phyloP scores from a whole-genome alignment of 2,329 filamentous ascomycete species.

The Penicillium sp. region DNA sequence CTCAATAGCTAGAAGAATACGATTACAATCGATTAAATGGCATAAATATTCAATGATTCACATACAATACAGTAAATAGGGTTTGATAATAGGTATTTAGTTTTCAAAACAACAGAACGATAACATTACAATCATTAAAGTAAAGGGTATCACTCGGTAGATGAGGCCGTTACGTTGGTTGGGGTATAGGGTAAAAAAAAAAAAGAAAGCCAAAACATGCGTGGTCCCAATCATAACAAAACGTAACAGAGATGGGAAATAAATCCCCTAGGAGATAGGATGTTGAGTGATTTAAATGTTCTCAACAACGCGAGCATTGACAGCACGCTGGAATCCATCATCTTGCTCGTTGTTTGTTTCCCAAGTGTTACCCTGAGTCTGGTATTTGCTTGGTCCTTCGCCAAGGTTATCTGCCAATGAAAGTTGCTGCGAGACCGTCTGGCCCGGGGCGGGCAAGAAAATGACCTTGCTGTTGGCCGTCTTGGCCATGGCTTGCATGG shows the following conservation, averaged over 20 bases:
- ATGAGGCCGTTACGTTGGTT: neutral
- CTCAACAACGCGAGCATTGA: conserved; percentile 79
- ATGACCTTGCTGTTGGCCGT: conserved; percentile 83
- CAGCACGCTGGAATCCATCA: conserved; percentile 71
- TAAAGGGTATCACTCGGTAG: conserved; percentile 3
- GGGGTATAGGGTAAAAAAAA: conserved; percentile 12
- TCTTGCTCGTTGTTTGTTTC: conserved; percentile 24
- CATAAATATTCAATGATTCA: too few relatives aligned
- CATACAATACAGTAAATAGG: too few relatives aligned
- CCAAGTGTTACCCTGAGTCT: conserved; percentile 35
- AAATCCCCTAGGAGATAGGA: neutral
- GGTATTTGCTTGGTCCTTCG: conserved; percentile 53
- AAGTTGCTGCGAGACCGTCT: conserved; percentile 53
- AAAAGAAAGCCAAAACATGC: conserved; percentile 5
- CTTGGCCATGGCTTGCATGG: conserved; percentile 99
- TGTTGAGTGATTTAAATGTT: conserved; percentile 61
- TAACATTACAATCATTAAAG: neutral
- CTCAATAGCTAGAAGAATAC: too few relatives aligned
- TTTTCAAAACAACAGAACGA: neutral
- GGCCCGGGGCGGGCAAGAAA: conserved; percentile 66
- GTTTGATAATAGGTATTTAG: too few relatives aligned
- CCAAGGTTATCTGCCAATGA: conserved; percentile 49
- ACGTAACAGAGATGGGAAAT: neutral
- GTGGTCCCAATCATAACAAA: neutral
- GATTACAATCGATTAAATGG: too few relatives aligned